phyloP scores from a whole-genome alignment of 352 stramenopile species.

The Hyphochytrium catenoides region DNA sequence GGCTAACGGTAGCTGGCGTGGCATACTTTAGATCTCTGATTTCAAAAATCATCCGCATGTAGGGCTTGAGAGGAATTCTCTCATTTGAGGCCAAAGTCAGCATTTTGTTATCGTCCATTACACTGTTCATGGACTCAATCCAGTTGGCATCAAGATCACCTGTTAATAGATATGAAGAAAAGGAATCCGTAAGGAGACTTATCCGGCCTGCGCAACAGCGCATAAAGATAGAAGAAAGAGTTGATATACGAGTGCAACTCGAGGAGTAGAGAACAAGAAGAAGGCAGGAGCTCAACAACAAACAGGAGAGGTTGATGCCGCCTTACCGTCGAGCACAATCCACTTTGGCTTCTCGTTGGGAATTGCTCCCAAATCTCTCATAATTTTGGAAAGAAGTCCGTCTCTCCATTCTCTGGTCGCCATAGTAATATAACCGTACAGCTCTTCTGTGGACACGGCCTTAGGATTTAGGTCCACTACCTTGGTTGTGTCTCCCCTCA shows the following conservation, averaged over 20 bases:
- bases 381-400: slow-evolving; percentile 78
- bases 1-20: slow-evolving; percentile 79
- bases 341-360: slow-evolving; percentile 78
- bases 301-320: too few relatives aligned
- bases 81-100: slow-evolving; percentile 88
- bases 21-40: slow-evolving; percentile 85
- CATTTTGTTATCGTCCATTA: slow-evolving; percentile 93
- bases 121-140: slow-evolving; percentile 91
- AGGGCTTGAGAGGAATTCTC: slow-evolving; percentile 78
- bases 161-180: too few relatives aligned
- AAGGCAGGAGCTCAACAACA: too few relatives aligned
- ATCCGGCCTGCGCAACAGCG: too few relatives aligned
- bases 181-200: too few relatives aligned
- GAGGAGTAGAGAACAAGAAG: too few relatives aligned
- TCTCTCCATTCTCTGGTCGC: slow-evolving; percentile 90
- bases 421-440: slow-evolving; percentile 86
- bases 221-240: too few relatives aligned
- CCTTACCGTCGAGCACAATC: slow-evolving; percentile 91
- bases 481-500: slow-evolving; percentile 63
- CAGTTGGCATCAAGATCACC: slow-evolving; percentile 91
- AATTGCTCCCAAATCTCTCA: slow-evolving; percentile 76
- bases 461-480: slow-evolving; percentile 86
- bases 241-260: too few relatives aligned
- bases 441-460: slow-evolving; percentile 78
- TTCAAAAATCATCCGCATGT: slow-evolving; percentile 95